phyloP scores from a whole-genome alignment of 2,329 filamentous ascomycete genomes.

The Aspergillus proliferans region DNA sequence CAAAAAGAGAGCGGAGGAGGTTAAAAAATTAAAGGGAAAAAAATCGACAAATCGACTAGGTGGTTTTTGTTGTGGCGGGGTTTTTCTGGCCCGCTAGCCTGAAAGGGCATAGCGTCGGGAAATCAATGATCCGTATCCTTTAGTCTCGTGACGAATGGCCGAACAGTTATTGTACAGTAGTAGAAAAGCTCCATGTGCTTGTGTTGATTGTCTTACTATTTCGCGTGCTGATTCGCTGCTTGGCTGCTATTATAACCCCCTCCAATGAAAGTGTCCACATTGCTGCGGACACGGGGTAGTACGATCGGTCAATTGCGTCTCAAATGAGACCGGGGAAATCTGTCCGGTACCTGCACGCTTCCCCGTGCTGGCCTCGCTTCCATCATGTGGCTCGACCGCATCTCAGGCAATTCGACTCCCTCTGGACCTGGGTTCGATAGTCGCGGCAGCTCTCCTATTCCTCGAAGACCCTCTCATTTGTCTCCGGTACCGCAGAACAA shows the following conservation, averaged over 20 bases:
- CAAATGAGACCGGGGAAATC: slow-evolving; percentile 8
- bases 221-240: background rate
- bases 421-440: slow-evolving; percentile 55
- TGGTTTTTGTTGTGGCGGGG: slow-evolving; percentile 31
- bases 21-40: slow-evolving; percentile 11
- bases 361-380: slow-evolving; percentile 6
- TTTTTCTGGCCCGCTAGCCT: slow-evolving; percentile 17
- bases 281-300: too few relatives aligned
- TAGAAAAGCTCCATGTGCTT: background rate
- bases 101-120: slow-evolving; percentile 19
- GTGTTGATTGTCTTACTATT: slow-evolving; percentile 3
- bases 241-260: background rate
- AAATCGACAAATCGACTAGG: slow-evolving; percentile 22
- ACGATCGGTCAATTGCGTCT: background rate
- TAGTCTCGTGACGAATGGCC: too few relatives aligned
- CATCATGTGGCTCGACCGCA: slow-evolving; percentile 83
- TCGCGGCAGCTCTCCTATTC: slow-evolving; percentile 66
- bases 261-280: background rate
- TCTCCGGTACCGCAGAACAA: slow-evolving; percentile 63
- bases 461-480: slow-evolving; percentile 60
- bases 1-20: slow-evolving; percentile 15
- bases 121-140: background rate
- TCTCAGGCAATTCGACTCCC: slow-evolving; percentile 64
- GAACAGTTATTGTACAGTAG: too few relatives aligned
- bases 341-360: slow-evolving; percentile 8